Percentiles rank a stretch among this genome's conserved stretches.
Conservation (phyloP, 2,329 filamentous ascomycete species). For the Fonsecaea pedrosoi region DNA sequence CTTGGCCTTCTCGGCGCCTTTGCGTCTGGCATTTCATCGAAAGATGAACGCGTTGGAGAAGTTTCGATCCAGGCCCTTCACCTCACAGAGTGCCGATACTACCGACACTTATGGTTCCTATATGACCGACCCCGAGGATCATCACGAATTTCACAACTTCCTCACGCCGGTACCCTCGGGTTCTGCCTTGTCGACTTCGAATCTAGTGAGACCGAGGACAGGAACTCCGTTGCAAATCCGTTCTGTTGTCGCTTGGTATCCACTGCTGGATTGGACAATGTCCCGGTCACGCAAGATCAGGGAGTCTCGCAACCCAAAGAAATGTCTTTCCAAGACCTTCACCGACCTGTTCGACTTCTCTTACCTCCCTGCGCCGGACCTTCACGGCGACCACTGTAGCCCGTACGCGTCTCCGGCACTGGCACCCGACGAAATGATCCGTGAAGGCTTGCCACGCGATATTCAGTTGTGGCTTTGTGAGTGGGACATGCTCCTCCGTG, state of each 20-base stretch:
- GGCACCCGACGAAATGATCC: slow-evolving; percentile 61
- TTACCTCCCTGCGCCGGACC: slow-evolving; percentile 55
- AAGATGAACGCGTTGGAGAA: slow-evolving; percentile 45
- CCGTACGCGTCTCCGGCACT: slow-evolving; percentile 66
- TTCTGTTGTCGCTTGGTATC: slow-evolving; percentile 68
- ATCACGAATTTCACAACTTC: slow-evolving; percentile 25
- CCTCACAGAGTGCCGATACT: slow-evolving; percentile 32
- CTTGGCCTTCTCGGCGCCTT: slow-evolving; percentile 66
- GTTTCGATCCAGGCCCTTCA: slow-evolving; percentile 40
- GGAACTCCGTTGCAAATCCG: slow-evolving; percentile 58
- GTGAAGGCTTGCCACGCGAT: slow-evolving; percentile 62
- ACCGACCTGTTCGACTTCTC: slow-evolving; percentile 58
- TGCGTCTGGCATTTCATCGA: slow-evolving; percentile 59
- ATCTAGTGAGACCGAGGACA: slow-evolving; percentile 37
- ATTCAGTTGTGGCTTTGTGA: slow-evolving; percentile 69
- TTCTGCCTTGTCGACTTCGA: slow-evolving; percentile 29
- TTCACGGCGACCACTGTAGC: slow-evolving; percentile 56
- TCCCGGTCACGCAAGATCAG: slow-evolving; percentile 65
- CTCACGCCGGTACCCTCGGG: slow-evolving; percentile 20
- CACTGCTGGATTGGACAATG: slow-evolving; percentile 66
- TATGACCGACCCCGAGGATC: slow-evolving; percentile 23
- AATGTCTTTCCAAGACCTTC: slow-evolving; percentile 56
- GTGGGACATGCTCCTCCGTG: slow-evolving; percentile 70
- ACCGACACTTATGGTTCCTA: slow-evolving; percentile 27
- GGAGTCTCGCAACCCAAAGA: slow-evolving; percentile 60